These are phyloP conservation scores for Ascocoryne sarcoides DNA, from an alignment of 2,329 filamentous ascomycete species.

Conservation along the genomic window DNA sequence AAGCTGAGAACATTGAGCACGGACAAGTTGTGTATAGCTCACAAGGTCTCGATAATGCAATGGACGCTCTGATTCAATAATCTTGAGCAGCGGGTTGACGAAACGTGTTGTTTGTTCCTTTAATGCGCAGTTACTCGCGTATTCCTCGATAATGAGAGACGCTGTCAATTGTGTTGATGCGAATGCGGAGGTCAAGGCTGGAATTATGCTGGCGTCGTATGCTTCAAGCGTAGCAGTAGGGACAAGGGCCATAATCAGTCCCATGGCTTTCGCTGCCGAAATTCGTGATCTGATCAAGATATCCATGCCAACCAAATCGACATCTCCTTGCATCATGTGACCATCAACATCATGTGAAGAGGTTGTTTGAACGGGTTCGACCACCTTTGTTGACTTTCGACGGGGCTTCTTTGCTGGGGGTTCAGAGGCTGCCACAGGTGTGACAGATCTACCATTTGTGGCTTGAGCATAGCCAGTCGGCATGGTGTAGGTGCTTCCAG, in stretches of 20 bases:
- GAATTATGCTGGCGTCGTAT: constrained; percentile 57
- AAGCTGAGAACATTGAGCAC: constrained; percentile 84
- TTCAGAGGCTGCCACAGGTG: constrained; percentile 38
- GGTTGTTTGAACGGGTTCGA: constrained; percentile 50
- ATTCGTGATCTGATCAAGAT: constrained; percentile 81
- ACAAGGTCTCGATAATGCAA: constrained; percentile 81
- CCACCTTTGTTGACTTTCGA: constrained; percentile 75
- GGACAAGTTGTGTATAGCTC: constrained; percentile 78
- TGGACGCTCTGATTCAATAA: constrained; percentile 77
- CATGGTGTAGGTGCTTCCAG: constrained; percentile 69
- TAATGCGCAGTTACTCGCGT: constrained; percentile 52
- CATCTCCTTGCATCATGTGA: constrained; percentile 94
- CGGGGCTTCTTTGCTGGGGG: constrained; percentile 66
- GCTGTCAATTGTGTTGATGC: constrained; percentile 82
- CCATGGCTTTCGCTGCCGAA: constrained; percentile 79
- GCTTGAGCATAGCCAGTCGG: constrained; percentile 37
- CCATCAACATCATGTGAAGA: constrained; percentile 93
- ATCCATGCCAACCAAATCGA: constrained; percentile 87
- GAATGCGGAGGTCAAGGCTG: constrained; percentile 60
- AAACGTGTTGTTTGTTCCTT: constrained; percentile 50
- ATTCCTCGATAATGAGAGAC: constrained; percentile 81
- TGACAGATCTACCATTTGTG: constrained; percentile 33
- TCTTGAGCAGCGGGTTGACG: constrained; percentile 55
- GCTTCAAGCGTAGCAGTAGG: constrained; percentile 52
- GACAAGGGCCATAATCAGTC: constrained; percentile 70